A percentile compares a stretch with the other conserved stretches of the same genome.
These are phyloP conservation scores for Ceratobasidium sp. DNA, from an alignment of 1,284 basidiomycete species.

Conservation along the genomic window DNA sequence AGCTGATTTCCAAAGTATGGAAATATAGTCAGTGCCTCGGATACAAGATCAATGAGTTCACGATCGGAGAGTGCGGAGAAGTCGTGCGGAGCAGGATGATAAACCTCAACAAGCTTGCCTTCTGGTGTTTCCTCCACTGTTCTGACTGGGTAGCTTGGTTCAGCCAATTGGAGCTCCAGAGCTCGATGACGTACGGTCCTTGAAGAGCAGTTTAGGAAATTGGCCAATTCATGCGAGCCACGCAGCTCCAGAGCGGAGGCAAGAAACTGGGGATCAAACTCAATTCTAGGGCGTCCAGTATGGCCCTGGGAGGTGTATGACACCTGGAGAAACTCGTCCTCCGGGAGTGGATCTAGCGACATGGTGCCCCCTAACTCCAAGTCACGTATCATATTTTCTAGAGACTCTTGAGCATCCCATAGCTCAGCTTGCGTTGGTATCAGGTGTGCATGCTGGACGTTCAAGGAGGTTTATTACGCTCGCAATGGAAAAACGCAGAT, in stretches of 20 bases:
- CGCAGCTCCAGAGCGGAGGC: neutral
- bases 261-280: neutral
- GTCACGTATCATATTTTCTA: neutral
- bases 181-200: neutral
- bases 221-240: neutral
- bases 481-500: neutral
- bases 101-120: neutral
- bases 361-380: neutral
- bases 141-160: neutral
- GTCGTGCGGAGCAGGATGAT: neutral
- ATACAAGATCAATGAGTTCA: neutral
- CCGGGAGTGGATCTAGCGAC: neutral
- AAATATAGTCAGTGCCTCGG: neutral
- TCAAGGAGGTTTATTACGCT: neutral
- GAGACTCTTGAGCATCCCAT: neutral
- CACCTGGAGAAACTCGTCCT: neutral
- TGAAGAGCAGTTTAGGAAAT: neutral
- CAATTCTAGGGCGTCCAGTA: neutral
- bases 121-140: neutral
- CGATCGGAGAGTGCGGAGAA: neutral
- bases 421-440: constrained; percentile 5
- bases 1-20: neutral
- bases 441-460: neutral
- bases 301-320: neutral
- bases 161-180: neutral